Conservation (phyloP, 1,284 basidiomycete genomes). For the Cutaneotrichosporon spelunceum region DNA sequence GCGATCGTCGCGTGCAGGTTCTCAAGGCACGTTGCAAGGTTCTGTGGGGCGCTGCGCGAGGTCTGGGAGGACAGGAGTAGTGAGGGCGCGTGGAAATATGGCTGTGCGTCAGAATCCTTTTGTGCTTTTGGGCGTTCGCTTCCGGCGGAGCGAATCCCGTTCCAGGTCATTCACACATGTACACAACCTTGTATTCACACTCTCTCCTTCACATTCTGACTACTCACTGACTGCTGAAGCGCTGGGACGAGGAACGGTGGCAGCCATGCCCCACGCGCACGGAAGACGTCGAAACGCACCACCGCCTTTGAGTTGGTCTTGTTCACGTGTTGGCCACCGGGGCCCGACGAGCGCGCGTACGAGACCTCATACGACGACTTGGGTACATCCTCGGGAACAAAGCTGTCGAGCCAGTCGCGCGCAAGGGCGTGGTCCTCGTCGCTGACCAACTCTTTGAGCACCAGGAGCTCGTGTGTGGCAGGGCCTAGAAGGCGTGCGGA, state of each 20-base stretch:
- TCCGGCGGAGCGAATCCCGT: background rate
- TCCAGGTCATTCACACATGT: background rate
- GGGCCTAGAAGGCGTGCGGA: background rate
- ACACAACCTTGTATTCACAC: background rate
- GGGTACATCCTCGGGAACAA: slow-evolving; percentile 42
- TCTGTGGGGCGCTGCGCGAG: slow-evolving; percentile 39
- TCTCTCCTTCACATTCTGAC: background rate
- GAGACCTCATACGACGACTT: slow-evolving; percentile 36
- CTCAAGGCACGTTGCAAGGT: slow-evolving; percentile 31
- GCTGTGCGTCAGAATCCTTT: slow-evolving; percentile 25
- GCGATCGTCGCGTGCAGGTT: slow-evolving; percentile 38
- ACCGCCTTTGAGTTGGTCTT: slow-evolving; percentile 51
- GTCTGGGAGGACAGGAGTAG: slow-evolving; percentile 42
- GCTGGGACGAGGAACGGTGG: slow-evolving; percentile 41
- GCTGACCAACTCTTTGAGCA: slow-evolving; percentile 17
- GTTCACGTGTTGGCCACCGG: slow-evolving; percentile 53
- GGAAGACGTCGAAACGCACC: slow-evolving; percentile 33
- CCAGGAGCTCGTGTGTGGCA: slow-evolving; percentile 19
- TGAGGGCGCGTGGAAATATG: slow-evolving; percentile 43
- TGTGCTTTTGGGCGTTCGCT: background rate
- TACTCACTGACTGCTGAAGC: slow-evolving; percentile 41
- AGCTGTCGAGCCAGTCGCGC: slow-evolving; percentile 37
- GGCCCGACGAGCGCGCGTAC: slow-evolving; percentile 45
- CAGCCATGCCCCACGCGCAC: slow-evolving; percentile 39
- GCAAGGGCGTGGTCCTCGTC: slow-evolving; percentile 33